These are phyloP conservation scores for Yarrowia bubula DNA, from an alignment of 805 yeast genomes.

Conservation along the genomic window DNA sequence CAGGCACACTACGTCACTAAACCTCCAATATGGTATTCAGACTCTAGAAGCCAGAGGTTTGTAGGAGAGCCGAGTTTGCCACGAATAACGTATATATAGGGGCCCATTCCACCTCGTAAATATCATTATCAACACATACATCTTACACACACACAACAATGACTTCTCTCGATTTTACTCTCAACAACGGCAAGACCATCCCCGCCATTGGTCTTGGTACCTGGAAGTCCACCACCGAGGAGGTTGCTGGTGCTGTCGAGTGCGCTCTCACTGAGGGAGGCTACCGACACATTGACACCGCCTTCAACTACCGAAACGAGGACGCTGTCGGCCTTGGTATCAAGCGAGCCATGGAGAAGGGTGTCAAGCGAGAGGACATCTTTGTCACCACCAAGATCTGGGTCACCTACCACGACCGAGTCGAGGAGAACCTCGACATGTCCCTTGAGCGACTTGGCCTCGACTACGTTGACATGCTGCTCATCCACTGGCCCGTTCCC, in stretches of 20 bases:
- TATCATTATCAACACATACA: neutral
- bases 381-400: slow-evolving; percentile 66
- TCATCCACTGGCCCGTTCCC: slow-evolving; percentile 66
- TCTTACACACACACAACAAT: slow-evolving; percentile 2
- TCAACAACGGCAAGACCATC: slow-evolving; percentile 57
- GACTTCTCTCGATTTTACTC: slow-evolving; percentile 37
- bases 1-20: slow-evolving; percentile 20
- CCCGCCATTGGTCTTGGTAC: slow-evolving; percentile 75
- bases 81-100: neutral
- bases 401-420: slow-evolving; percentile 43
- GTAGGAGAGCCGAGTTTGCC: slow-evolving; percentile 5
- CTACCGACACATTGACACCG: slow-evolving; percentile 73
- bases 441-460: slow-evolving; percentile 53
- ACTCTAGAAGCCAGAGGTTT: neutral
- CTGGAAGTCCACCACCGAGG: slow-evolving; percentile 52
- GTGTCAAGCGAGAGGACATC: slow-evolving; percentile 48
- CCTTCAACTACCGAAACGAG: slow-evolving; percentile 68
- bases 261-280: slow-evolving; percentile 57
- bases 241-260: slow-evolving; percentile 46
- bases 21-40: slow-evolving; percentile 16
- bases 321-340: slow-evolving; percentile 61
- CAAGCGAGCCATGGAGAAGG: slow-evolving; percentile 43
- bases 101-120: neutral
- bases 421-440: slow-evolving; percentile 48
- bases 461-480: slow-evolving; percentile 63